Base-by-base conservation (phyloP, 2,329 filamentous ascomycete species). In the Colletotrichum sublineola region DNA sequence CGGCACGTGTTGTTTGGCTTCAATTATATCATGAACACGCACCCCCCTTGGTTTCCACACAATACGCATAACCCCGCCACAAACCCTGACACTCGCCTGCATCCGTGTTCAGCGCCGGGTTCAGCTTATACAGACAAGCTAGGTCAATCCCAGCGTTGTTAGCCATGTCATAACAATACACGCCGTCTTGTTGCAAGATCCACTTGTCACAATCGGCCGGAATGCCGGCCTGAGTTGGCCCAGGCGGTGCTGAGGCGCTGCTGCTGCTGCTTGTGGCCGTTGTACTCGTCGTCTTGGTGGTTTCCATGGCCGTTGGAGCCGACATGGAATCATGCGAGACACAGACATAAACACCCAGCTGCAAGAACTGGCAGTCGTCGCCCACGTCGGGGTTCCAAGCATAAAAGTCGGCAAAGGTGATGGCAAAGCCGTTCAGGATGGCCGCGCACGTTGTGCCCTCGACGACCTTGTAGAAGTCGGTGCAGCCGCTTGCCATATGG, bases 371-470 rank as follows among this genome's bases (percentile, higher is more conserved):
- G 50, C 46, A 40, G n/a, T 64, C 48, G n/a, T 31, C 33, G 14
- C n/a, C 24, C 33, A 55, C n/a, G n/a, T 52, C 62, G 36, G 62
- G 62, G 40, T 64, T 64, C 46, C 46, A 64, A n/a, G 50, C 62
- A 20, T 42, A 64, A 3, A 64, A 24, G 24, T 52, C 29, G n/a
- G 29, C 62, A 40, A 64, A 11, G 33, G 62, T 24, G 48, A 55
- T 38, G 15, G n/a, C 46, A 8, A n/a, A 53, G 24, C 50, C 24
- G n/a, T 55, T 24, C 9, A 33, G n/a, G 33, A 55, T 64, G 62
- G 15, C 62, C 15, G 46, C 33, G 62, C 62, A 64, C 15, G 50
- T 52, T 18, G 36, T 24, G n/a, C 46, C 24, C 1, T 24, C 24
- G 24, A 24, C 24, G 24, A 24, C 24, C 24, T 24, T 24, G 24